phyloP scores from a whole-genome alignment of 257 asterid species.

The Eustoma russellianum region DNA sequence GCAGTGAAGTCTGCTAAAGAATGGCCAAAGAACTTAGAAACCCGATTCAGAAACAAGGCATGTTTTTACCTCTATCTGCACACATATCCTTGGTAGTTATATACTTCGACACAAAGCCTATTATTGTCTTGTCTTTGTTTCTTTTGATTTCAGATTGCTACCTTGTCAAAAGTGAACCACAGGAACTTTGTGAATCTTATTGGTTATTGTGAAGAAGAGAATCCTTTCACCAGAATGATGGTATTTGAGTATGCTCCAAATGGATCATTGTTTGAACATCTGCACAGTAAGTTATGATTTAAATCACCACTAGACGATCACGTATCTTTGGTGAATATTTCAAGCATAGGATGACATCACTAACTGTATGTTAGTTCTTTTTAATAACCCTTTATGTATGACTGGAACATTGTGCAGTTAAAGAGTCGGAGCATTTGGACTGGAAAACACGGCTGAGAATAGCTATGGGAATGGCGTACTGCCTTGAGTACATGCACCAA shows the following conservation, averaged over 20 bases:
- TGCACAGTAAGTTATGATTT: constrained; percentile 61
- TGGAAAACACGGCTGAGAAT: constrained; percentile 80
- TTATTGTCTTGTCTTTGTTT: background rate
- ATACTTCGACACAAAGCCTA: too few species aligned
- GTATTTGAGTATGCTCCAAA: constrained; percentile 90
- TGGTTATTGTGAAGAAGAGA: constrained; percentile 69
- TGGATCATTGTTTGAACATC: constrained; percentile 83
- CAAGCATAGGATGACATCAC: too few species aligned
- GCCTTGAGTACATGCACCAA: constrained; percentile 73
- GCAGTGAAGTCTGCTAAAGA: constrained; percentile 22
- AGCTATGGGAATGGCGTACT: constrained; percentile 64
- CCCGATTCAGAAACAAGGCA: constrained; percentile 32
- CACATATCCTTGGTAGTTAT: too few species aligned
- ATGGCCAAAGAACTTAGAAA: constrained; percentile 28
- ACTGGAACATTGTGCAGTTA: constrained; percentile 55
- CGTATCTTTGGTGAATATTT: too few species aligned
- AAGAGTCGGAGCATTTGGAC: constrained; percentile 75
- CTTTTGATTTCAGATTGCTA: constrained; percentile 23
- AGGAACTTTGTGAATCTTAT: constrained; percentile 71
- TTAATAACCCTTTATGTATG: too few species aligned
- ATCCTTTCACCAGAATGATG: constrained; percentile 78
- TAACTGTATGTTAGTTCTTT: too few species aligned
- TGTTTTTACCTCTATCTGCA: background rate
- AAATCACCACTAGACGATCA: too few species aligned
- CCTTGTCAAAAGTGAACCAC: constrained; percentile 52